A percentile compares a stretch with the other conserved stretches of the same genome.
These are phyloP conservation scores for Skeletonema costatum DNA, from an alignment of 108 stramenopile genomes.

Conservation along the genomic window DNA sequence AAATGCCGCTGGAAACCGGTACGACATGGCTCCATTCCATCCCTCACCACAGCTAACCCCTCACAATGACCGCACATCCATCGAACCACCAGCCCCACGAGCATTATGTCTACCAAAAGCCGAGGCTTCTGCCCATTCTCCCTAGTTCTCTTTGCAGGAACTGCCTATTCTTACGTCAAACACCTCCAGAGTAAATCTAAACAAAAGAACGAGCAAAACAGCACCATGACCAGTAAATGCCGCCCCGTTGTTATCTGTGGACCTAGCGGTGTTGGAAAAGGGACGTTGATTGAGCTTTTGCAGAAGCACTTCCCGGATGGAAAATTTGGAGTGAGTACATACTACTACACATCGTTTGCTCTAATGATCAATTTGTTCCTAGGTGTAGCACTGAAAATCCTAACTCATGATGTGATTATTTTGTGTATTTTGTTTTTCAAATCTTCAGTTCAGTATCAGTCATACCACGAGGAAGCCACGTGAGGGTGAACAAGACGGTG, in stretches of 20 bases:
- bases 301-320: conserved; percentile 61
- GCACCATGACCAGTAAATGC: not conserved
- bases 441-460: conserved; percentile 77
- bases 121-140: conserved; percentile 26
- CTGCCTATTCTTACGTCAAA: conserved; percentile 14
- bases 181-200: conserved; percentile 10
- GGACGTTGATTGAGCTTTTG: conserved; percentile 78
- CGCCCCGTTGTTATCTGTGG: conserved; percentile 45
- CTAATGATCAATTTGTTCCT: not conserved
- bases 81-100: no score
- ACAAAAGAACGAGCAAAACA: not conserved
- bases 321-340: conserved; percentile 18
- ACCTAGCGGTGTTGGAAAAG: conserved; percentile 47
- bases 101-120: not conserved
- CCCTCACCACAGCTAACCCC: not conserved
- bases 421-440: not conserved
- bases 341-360: not conserved
- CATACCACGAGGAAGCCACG: conserved; percentile 95
- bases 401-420: not conserved
- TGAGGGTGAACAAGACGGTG: conserved; percentile 82
- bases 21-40: not conserved
- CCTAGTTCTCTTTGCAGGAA: conserved; percentile 20
- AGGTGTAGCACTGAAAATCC: no score
- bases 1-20: no score
- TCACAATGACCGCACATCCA: not conserved